Percentiles rank a stretch among this genome's conserved stretches.
Evolutionary conservation across 73 alveolate species (phyloP).

Genomic region (Paramecium sonneborni): DNA sequence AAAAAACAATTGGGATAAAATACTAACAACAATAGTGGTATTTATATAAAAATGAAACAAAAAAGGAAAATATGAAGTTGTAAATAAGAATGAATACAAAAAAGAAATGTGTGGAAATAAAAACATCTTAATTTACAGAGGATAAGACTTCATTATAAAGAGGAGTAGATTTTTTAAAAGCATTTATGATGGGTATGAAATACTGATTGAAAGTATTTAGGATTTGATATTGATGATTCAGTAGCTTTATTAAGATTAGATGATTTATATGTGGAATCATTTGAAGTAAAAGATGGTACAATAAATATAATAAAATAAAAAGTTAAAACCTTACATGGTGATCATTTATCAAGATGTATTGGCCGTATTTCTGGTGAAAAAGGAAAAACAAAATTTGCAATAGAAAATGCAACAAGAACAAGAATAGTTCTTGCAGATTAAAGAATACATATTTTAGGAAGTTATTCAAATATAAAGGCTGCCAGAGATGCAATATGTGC

Average conservation of each 20-base stretch:
- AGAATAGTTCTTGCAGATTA: constrained; percentile 98
- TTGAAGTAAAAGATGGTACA: constrained; percentile 95
- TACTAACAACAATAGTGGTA: constrained; percentile 94
- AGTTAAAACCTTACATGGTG: constrained; percentile 98
- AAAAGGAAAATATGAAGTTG: constrained; percentile 97
- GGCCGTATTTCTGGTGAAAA: constrained; percentile 99
- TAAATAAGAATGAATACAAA: constrained; percentile 98
- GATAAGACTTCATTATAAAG: constrained; percentile 95
- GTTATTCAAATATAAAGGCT: constrained; percentile 89
- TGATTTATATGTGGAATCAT: constrained; percentile 97
- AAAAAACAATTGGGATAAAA: constrained; percentile 96
- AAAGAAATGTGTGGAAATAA: constrained; percentile 94
- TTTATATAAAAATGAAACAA: not conserved
- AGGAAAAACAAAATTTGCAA: constrained; percentile 99
- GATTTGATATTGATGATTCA: constrained; percentile 97
- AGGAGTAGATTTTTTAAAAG: constrained; percentile 96
- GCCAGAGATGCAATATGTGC: constrained; percentile 99
- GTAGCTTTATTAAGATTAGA: constrained; percentile 99
- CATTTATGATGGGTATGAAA: constrained; percentile 94
- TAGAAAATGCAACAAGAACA: constrained; percentile 99
- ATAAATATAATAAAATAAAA: not conserved
- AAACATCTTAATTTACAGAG: constrained; percentile 92
- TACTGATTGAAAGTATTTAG: not conserved
- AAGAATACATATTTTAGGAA: constrained; percentile 95
- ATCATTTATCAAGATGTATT: constrained; percentile 98